Evolutionary conservation across 192 early-diverging fungal genomes (phyloP), one percentile per base, ranked within the genome.

Genomic region (Mortierella alpina): DNA sequence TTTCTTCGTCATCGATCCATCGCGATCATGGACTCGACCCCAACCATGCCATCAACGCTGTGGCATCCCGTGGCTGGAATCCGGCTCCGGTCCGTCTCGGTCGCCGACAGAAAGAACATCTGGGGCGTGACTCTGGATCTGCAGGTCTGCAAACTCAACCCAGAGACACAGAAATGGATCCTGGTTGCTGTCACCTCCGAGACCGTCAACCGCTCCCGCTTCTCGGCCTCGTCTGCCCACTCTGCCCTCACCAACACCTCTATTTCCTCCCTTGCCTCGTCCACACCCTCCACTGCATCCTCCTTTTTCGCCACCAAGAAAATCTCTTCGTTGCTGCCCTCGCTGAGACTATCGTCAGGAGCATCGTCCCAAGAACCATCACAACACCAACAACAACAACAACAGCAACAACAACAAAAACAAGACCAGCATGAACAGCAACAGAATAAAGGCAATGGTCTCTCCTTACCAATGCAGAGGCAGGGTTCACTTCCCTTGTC

Each of bases 71-170:
- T 80, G 53, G 70, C 77, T 11, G 77, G 77, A 13, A 20, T 31
- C 1, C 47, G 77, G 46, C 77, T 80, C 20, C 77, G 72, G 17
- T 80, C 77, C 10, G 70, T 80, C 53, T 66, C 77, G 13, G 77
- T 80, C 14, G 66, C 77, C 3, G 48, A 68, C 61, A 80, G 64
- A n/a, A 11, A 18, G 47, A 56, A 63, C 53, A 80, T 80, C 54
- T 80, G 77, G 77, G 77, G 77, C 1, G 77, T 80, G 40, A 80
- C 77, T 9, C 70, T 80, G 14, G 77, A 80, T 47, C 60, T 63
- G 7, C 77, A 80, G 42, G 70, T 80, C 15, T 71, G 69, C 41
- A 80, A 61, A 47, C 20, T 80, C 66, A 66, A 72, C 40, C 45
- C 45, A 5, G 39, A 42, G 17, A 58, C 52, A 9, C 59, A 68